Conservation (phyloP, 345 rosid genomes). For the Melaleuca quinquenervia region DNA sequence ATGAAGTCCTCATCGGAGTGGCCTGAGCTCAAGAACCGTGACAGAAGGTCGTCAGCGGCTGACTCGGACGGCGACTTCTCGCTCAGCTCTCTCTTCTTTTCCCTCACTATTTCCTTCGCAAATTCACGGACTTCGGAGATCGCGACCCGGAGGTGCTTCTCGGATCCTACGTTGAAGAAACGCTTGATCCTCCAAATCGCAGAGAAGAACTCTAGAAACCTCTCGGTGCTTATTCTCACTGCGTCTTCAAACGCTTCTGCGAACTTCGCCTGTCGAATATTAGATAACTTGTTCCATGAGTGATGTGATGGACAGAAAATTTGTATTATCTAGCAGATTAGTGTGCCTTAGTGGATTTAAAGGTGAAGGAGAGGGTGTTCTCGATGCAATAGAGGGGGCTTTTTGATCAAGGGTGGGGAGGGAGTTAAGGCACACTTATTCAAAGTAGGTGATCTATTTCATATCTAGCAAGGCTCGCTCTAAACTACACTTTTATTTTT, state of each 20-base stretch:
- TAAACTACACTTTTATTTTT: not conserved
- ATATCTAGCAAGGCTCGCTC: not conserved
- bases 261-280: not conserved
- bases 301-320: not conserved
- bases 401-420: too few species aligned
- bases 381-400: too few species aligned
- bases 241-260: slow-evolving; percentile 2
- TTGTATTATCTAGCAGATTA: not conserved
- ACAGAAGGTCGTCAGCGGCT: slow-evolving; percentile 35
- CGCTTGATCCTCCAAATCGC: slow-evolving; percentile 12
- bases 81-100: slow-evolving; percentile 21
- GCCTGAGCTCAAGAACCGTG: slow-evolving; percentile 38
- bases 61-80: slow-evolving; percentile 1
- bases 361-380: too few species aligned
- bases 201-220: not conserved
- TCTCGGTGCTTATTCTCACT: not conserved
- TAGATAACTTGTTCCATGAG: not conserved
- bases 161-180: not conserved
- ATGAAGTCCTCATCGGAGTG: slow-evolving; percentile 26
- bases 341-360: too few species aligned
- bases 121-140: slow-evolving; percentile 24
- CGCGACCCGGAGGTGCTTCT: not conserved
- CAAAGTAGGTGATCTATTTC: too few species aligned
- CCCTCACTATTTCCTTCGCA: slow-evolving; percentile 25
- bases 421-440: too few species aligned